A percentile compares a stretch with the other conserved stretches of the same genome.
Evolutionary conservation across 2,329 filamentous ascomycete species (phyloP).

Genomic region (Cladosporium sphaerospermum): DNA sequence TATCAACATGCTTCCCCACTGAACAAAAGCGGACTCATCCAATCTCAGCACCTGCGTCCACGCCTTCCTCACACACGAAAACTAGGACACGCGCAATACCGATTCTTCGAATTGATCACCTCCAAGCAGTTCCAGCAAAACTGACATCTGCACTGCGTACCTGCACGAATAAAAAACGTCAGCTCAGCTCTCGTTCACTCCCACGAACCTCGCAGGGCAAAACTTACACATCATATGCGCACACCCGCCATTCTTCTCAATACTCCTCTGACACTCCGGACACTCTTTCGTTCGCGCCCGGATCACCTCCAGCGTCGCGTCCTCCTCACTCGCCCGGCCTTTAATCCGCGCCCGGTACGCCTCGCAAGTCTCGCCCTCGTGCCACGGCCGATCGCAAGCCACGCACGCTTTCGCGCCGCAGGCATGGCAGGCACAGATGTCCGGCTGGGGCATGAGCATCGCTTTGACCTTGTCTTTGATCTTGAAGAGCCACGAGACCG

Average conservation of each 20-base stretch:
- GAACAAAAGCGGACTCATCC: too few species aligned
- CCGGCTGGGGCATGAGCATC: slow-evolving; percentile 25
- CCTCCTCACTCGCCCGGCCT: slow-evolving; percentile 24
- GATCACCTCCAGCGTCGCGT: slow-evolving; percentile 18
- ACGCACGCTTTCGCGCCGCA: slow-evolving; percentile 28
- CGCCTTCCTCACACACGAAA: too few species aligned
- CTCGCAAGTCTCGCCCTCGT: slow-evolving; percentile 27
- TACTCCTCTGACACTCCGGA: slow-evolving; percentile 23
- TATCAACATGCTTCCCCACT: too few species aligned
- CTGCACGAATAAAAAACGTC: slow-evolving; percentile 1
- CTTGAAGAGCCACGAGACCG: too few species aligned
- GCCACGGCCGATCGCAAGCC: slow-evolving; percentile 26
- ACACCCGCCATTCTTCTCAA: slow-evolving; percentile 31
- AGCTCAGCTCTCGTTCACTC: not conserved
- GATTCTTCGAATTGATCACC: slow-evolving; percentile 4
- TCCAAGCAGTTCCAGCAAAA: slow-evolving; percentile 29
- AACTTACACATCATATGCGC: slow-evolving; percentile 24
- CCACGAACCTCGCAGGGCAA: slow-evolving; percentile 1
- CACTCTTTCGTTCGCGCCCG: slow-evolving; percentile 22
- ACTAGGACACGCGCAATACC: not conserved
- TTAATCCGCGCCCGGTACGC: slow-evolving; percentile 28
- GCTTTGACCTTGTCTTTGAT: too few species aligned
- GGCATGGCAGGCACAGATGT: slow-evolving; percentile 27
- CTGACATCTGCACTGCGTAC: slow-evolving; percentile 17
- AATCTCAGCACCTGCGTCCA: too few species aligned